phyloP scores from a whole-genome alignment of 2,329 filamentous ascomycete genomes.

The Xylariomycetidae sp. region DNA sequence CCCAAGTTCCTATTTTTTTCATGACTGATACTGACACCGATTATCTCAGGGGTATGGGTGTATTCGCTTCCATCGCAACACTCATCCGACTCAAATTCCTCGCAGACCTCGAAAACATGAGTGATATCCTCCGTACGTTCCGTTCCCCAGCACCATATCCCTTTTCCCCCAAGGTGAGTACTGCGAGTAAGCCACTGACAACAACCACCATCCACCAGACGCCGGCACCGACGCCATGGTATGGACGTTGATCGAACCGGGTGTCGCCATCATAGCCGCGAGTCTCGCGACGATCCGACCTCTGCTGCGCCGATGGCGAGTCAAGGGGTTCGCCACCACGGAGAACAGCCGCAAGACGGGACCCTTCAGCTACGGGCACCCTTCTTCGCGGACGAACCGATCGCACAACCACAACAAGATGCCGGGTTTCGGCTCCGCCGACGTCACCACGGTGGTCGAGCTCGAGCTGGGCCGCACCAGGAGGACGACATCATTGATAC shows the following conservation, averaged over 20 bases:
- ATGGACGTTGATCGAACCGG: slow-evolving; percentile 54
- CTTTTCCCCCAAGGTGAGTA: too few relatives aligned
- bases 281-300: slow-evolving; percentile 52
- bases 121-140: slow-evolving; percentile 46
- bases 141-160: not conserved
- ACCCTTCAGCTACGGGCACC: slow-evolving; percentile 16
- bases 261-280: slow-evolving; percentile 50
- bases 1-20: too few relatives aligned
- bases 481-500: slow-evolving; percentile 5
- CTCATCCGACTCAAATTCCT: slow-evolving; percentile 47
- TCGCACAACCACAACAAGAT: slow-evolving; percentile 19
- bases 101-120: slow-evolving; percentile 36
- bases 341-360: slow-evolving; percentile 29
- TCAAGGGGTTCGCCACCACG: slow-evolving; percentile 42
- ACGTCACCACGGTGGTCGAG: slow-evolving; percentile 34
- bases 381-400: slow-evolving; percentile 26
- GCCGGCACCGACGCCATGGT: slow-evolving; percentile 48
- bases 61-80: slow-evolving; percentile 52
- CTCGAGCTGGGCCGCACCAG: slow-evolving; percentile 24
- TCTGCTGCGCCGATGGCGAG: slow-evolving; percentile 42
- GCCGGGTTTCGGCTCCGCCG: slow-evolving; percentile 29
- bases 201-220: slow-evolving; percentile 30
- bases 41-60: slow-evolving; percentile 44
- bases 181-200: too few relatives aligned
- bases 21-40: too few relatives aligned